A percentile compares a stretch with the other conserved stretches of the same genome.
Evolutionary conservation across 2,329 filamentous ascomycete genomes (phyloP).

Genomic region (Colletotrichum euphorbiae): DNA sequence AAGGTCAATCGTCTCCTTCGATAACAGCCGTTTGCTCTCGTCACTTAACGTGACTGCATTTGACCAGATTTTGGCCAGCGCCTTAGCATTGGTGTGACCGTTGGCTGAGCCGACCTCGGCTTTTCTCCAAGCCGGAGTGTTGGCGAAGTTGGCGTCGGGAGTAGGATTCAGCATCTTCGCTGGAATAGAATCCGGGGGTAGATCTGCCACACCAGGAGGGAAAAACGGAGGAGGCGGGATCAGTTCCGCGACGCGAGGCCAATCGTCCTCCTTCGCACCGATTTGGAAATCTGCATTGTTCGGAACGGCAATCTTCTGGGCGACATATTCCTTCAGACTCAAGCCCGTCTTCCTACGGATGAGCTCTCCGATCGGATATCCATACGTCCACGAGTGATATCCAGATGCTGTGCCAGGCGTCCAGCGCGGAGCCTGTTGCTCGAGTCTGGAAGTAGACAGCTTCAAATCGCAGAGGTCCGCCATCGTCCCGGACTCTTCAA

Average conservation of each 20-base stretch:
- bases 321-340: slow-evolving; percentile 54
- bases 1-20: slow-evolving; percentile 54
- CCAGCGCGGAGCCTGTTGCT: slow-evolving; percentile 57
- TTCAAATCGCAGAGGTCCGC: slow-evolving; percentile 50
- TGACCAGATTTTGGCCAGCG: slow-evolving; percentile 55
- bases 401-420: slow-evolving; percentile 55
- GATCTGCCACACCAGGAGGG: slow-evolving; percentile 13
- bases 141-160: slow-evolving; percentile 39
- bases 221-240: slow-evolving; percentile 41
- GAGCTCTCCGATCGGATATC: slow-evolving; percentile 57
- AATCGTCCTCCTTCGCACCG: slow-evolving; percentile 55
- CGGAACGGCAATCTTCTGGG: slow-evolving; percentile 52
- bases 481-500: slow-evolving; percentile 47
- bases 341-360: slow-evolving; percentile 55
- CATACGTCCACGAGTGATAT: slow-evolving; percentile 55
- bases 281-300: slow-evolving; percentile 60
- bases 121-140: slow-evolving; percentile 49
- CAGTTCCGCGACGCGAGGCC: slow-evolving; percentile 52
- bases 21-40: slow-evolving; percentile 49
- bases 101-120: slow-evolving; percentile 56
- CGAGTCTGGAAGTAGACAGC: slow-evolving; percentile 49
- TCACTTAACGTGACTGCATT: slow-evolving; percentile 41
- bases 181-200: slow-evolving; percentile 45
- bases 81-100: slow-evolving; percentile 59
- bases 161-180: slow-evolving; percentile 45